phyloP scores from a whole-genome alignment of 495 filamentous ascomycete species.

The Aspergillus heteromorphus region DNA sequence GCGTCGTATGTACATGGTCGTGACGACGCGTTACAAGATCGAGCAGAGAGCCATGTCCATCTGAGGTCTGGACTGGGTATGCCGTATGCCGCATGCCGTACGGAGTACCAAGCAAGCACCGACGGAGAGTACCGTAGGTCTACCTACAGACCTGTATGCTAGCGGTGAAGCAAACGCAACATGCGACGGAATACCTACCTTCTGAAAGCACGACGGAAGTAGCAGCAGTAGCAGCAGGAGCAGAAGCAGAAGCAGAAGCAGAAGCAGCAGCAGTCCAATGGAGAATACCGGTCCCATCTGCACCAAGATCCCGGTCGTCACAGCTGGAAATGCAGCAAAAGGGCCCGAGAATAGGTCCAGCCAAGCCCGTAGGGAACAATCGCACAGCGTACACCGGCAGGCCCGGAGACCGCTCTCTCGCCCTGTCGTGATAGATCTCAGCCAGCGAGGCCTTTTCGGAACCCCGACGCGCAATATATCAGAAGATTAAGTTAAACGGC shows the following conservation, averaged over 20 bases:
- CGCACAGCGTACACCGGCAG: background rate
- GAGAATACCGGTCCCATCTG: background rate
- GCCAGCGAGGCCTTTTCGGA: background rate
- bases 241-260: too few relatives aligned
- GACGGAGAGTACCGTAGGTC: background rate
- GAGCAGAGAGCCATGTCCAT: too few relatives aligned
- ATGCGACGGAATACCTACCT: background rate
- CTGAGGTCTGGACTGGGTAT: too few relatives aligned
- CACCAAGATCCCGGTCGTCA: background rate
- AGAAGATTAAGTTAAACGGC: constrained; percentile 3
- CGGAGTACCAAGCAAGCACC: background rate
- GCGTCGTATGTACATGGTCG: too few relatives aligned
- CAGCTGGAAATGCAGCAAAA: background rate
- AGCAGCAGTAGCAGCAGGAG: too few relatives aligned
- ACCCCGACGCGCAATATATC: background rate
- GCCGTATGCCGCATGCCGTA: too few relatives aligned
- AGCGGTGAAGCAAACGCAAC: background rate
- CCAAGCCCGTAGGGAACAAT: background rate
- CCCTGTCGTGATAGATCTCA: constrained; percentile 1
- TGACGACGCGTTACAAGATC: too few relatives aligned
- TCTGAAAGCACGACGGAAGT: background rate
- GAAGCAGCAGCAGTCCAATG: too few relatives aligned
- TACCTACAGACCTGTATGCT: background rate
- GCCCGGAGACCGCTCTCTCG: background rate
- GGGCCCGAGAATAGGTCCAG: background rate